phyloP scores from a whole-genome alignment of 2,329 filamentous ascomycete genomes.

The Aspergillus udagawae region DNA sequence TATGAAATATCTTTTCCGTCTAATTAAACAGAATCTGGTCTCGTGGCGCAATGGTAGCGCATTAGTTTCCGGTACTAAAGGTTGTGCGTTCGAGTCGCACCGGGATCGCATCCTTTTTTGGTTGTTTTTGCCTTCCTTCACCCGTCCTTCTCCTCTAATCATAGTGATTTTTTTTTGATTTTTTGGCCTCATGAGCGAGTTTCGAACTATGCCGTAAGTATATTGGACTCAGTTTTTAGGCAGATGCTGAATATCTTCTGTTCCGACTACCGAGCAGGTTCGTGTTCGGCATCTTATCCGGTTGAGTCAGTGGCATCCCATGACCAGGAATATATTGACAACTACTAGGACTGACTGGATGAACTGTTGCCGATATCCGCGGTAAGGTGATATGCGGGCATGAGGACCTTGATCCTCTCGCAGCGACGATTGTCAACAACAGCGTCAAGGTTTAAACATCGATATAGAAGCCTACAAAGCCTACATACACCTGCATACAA shows the following conservation, averaged over 20 bases:
- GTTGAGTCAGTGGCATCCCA: not conserved
- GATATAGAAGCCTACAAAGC: not conserved
- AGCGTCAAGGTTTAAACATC: not conserved
- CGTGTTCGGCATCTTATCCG: not conserved
- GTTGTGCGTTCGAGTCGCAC: slow-evolving; percentile 35
- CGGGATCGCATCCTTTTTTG: slow-evolving; percentile 20
- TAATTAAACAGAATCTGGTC: slow-evolving; percentile 1
- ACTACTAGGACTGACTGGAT: not conserved
- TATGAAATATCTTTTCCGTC: too few species aligned
- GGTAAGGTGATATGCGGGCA: not conserved
- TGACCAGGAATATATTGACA: not conserved
- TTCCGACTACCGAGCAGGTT: not conserved
- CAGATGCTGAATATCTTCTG: not conserved
- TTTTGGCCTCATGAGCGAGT: not conserved
- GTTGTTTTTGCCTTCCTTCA: not conserved
- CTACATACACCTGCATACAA: not conserved
- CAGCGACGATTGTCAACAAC: not conserved
- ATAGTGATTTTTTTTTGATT: not conserved
- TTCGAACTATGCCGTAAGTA: too few species aligned
- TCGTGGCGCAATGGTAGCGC: slow-evolving; percentile 37
- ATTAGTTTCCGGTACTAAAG: slow-evolving; percentile 36
- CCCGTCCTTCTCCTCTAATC: not conserved
- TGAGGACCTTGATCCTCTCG: not conserved
- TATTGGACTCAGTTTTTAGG: not conserved
- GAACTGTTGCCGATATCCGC: too few species aligned